A percentile compares a stretch with the other conserved stretches of the same genome.
Conservation (phyloP, 1,139 yeast species). For the Pichia terricola region DNA sequence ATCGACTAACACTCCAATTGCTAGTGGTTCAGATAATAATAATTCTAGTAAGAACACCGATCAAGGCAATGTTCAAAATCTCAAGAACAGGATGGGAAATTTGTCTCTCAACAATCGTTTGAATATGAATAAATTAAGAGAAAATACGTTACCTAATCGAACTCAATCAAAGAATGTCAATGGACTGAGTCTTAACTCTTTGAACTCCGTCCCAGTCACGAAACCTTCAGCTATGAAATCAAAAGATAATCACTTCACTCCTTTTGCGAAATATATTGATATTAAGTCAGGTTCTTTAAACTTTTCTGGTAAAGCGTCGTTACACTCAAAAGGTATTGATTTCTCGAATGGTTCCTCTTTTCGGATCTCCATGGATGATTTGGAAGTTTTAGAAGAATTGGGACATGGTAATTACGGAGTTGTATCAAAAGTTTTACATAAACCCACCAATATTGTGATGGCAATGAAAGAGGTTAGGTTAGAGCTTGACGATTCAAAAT, state of each 20-base stretch:
- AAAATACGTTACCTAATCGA: constrained; percentile 16
- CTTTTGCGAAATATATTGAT: constrained; percentile 80
- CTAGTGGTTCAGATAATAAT: background rate
- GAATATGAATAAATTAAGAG: constrained; percentile 16
- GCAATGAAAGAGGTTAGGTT: constrained; percentile 95
- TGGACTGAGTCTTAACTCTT: constrained; percentile 1
- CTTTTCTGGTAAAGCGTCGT: constrained; percentile 86
- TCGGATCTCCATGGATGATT: constrained; percentile 75
- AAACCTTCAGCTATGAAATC: constrained; percentile 18
- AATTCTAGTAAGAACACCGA: constrained; percentile 1
- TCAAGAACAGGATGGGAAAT: constrained; percentile 4
- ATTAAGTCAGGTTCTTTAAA: constrained; percentile 85
- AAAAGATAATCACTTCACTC: constrained; percentile 52
- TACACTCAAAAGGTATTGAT: constrained; percentile 87
- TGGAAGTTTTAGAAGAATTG: constrained; percentile 74
- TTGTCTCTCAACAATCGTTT: constrained; percentile 4
- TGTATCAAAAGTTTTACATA: constrained; percentile 83
- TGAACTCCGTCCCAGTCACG: background rate
- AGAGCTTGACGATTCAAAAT: constrained; percentile 84
- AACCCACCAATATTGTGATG: constrained; percentile 89
- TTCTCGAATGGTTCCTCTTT: constrained; percentile 84
- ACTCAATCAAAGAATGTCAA: constrained; percentile 4
- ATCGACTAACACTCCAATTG: background rate
- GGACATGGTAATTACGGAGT: constrained; percentile 97
- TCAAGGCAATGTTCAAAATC: background rate